Conservation (phyloP, 2,329 filamentous ascomycete species). For the Microascus cirrosus region DNA sequence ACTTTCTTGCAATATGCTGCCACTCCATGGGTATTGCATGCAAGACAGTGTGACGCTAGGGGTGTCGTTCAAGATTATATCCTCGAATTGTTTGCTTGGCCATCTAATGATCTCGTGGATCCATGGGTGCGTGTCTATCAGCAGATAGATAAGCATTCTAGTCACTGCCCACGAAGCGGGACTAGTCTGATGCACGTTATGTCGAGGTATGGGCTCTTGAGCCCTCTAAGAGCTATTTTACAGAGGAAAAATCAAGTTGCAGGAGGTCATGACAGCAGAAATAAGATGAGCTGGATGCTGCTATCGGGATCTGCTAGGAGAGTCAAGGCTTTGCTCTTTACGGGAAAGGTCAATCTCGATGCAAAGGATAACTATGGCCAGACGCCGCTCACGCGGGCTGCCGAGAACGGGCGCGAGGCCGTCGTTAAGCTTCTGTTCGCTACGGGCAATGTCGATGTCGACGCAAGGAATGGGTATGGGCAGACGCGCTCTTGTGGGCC, state of each 20-base stretch:
- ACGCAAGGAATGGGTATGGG: slow-evolving; percentile 8
- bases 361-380: not conserved
- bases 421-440: not conserved
- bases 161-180: not conserved
- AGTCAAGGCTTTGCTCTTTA: too few species aligned
- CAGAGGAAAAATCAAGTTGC: not conserved
- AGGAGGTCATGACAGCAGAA: not conserved
- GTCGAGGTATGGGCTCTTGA: not conserved
- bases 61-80: not conserved
- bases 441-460: not conserved
- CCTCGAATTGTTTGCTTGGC: not conserved
- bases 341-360: too few species aligned
- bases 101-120: not conserved
- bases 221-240: not conserved
- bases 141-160: not conserved
- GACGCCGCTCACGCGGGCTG: not conserved
- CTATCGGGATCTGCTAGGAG: too few species aligned
- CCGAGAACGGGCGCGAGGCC: not conserved
- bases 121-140: not conserved
- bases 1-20: not conserved
- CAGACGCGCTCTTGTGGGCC: not conserved
- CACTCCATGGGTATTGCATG: not conserved
- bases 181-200: not conserved
- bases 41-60: not conserved
- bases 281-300: not conserved